Percentiles rank a stretch among this genome's conserved stretches.
Conservation (phyloP, 257 asterid species). For the Mentha longifolia region DNA sequence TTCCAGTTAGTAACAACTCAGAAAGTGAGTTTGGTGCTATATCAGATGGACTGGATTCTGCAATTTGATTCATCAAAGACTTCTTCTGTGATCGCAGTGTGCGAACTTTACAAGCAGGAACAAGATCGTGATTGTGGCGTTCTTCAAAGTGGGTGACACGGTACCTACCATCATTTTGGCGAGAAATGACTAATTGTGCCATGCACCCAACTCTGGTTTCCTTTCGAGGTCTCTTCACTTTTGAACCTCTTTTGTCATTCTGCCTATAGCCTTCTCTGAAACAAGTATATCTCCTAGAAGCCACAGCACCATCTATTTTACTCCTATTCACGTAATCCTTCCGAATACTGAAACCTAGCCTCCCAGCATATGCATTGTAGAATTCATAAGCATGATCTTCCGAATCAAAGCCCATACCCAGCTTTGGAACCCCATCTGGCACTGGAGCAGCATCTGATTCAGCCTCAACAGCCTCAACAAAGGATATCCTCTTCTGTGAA, state of each 20-base stretch:
- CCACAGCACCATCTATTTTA: conserved; percentile 56
- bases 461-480: conserved; percentile 62
- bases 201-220: conserved; percentile 68
- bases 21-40: conserved; percentile 44
- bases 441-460: conserved; percentile 43
- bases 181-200: conserved; percentile 66
- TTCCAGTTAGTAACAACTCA: conserved; percentile 44
- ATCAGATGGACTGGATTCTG: conserved; percentile 37
- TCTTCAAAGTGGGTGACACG: conserved; percentile 70
- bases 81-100: conserved; percentile 60
- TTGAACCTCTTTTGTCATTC: conserved; percentile 56
- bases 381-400: conserved; percentile 64
- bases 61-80: conserved; percentile 38
- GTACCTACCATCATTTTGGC: conserved; percentile 62
- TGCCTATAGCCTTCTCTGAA: conserved; percentile 61
- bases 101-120: conserved; percentile 52
- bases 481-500: conserved; percentile 68
- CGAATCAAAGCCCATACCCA: conserved; percentile 67
- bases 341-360: conserved; percentile 55
- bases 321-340: conserved; percentile 69
- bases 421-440: conserved; percentile 59
- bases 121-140: conserved; percentile 64
- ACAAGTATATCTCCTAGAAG: conserved; percentile 65
- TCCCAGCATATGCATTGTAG: conserved; percentile 63
- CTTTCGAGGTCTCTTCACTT: conserved; percentile 60